Evolutionary conservation across 2,329 filamentous ascomycete species (phyloP).

Genomic region (Pseudonectria buxi): DNA sequence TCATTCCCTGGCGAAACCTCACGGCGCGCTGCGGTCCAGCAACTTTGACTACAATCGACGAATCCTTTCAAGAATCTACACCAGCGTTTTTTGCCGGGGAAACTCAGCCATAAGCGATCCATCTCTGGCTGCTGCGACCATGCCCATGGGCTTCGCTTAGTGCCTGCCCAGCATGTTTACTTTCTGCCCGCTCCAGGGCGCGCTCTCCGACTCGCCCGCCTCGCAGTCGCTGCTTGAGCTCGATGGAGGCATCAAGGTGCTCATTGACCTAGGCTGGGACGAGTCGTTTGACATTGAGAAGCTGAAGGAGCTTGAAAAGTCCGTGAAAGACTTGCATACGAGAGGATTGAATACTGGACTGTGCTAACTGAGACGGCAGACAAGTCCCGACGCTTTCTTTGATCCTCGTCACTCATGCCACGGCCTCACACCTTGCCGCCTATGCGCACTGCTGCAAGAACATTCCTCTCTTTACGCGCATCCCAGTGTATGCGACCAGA

Average conservation of each 20-base stretch:
- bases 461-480: conserved; percentile 82
- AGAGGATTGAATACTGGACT: conserved; percentile 1
- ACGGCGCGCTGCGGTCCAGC: no score
- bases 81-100: no score
- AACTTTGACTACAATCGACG: no score
- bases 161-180: conserved; percentile 68
- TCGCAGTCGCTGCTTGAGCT: conserved; percentile 95
- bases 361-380: conserved; percentile 38
- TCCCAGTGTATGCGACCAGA: conserved; percentile 89
- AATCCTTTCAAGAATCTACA: no score
- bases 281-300: conserved; percentile 77
- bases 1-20: conserved; percentile 7
- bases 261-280: conserved; percentile 95
- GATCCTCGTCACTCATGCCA: conserved; percentile 91
- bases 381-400: conserved; percentile 88
- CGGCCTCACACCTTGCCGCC: conserved; percentile 81
- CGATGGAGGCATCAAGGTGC: conserved; percentile 90
- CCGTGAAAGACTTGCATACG: conserved; percentile 24
- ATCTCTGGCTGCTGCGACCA: conserved; percentile 6
- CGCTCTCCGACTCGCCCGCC: conserved; percentile 77
- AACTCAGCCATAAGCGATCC: no score
- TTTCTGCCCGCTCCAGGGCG: conserved; percentile 86
- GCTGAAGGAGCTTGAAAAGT: conserved; percentile 87
- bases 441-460: conserved; percentile 97
- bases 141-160: conserved; percentile 15